A percentile compares a stretch with the other conserved stretches of the same genome.
These are phyloP conservation scores for Somion occarium DNA, from an alignment of 1,284 basidiomycete genomes.

Conservation along the genomic window DNA sequence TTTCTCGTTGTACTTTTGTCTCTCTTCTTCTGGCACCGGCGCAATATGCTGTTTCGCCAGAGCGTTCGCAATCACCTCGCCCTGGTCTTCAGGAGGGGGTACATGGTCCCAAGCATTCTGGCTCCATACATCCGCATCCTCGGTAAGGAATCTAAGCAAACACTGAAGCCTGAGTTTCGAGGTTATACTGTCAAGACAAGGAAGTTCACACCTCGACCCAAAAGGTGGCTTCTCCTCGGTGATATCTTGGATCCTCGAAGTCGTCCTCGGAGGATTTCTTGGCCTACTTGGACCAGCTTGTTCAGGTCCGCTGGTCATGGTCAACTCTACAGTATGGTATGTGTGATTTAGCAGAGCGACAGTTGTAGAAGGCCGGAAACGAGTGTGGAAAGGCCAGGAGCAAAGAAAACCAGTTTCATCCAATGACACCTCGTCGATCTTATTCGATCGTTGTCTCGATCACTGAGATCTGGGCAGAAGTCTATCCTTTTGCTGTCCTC, in stretches of 20 bases:
- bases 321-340: too few species aligned
- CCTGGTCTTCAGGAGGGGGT: slow-evolving; percentile 76
- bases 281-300: background rate
- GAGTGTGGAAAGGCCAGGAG: too few species aligned
- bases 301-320: too few species aligned
- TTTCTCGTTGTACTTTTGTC: slow-evolving; percentile 66
- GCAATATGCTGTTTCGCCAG: slow-evolving; percentile 62
- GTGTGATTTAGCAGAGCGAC: too few species aligned
- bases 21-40: slow-evolving; percentile 66
- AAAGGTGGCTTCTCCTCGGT: slow-evolving; percentile 58
- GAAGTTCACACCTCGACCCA: slow-evolving; percentile 53
- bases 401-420: too few species aligned
- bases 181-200: background rate
- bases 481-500: too few species aligned
- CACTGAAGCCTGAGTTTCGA: background rate
- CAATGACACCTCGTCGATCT: too few species aligned
- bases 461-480: too few species aligned
- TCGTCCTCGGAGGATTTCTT: slow-evolving; percentile 12
- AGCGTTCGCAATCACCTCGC: slow-evolving; percentile 60
- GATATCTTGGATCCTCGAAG: slow-evolving; percentile 65
- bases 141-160: slow-evolving; percentile 51
- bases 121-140: slow-evolving; percentile 62
- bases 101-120: slow-evolving; percentile 91
- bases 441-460: too few species aligned
- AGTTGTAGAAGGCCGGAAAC: too few species aligned